Base-by-base conservation (phyloP, 139 green algal species). In the Asterochloris erici region DNA sequence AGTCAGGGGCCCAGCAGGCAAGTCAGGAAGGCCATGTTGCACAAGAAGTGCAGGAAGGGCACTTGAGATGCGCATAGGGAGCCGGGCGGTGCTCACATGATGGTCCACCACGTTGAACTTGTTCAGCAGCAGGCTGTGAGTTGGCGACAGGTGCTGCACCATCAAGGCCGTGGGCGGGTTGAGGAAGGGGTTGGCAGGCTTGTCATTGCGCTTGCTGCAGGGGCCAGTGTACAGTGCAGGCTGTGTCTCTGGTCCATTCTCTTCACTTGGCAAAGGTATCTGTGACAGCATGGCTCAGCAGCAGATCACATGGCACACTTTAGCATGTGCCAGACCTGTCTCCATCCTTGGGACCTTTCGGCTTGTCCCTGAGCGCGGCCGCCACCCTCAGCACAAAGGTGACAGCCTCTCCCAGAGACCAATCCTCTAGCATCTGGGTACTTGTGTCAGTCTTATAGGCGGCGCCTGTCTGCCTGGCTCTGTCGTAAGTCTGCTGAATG, bases 21-120 rank as follows among this genome's bases (percentile, higher is more conserved):
- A 6, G 38, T 2, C 6, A 54, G 38, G 38, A 2, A 2, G 38
- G 38, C 38, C 4, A 54, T 54, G 38, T 54, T 2, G 4, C 38
- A 54, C 38, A 54, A 6, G 38, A 54, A 54, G 38, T 54, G 38
- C 38, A 54, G 38, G 38, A 54, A 54, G 38, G 38, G 38, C 38
- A 2, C 6, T 6, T 54, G 38, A 54, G 38, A 54, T 54, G 38
- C 38, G 38, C 38, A 54, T 6, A 54, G 38, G 38, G 38, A 54
- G 38, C 38, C 38, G 6, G 38, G 38, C 38, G 38, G 38, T 54
- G 38, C 38, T 54, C 38, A 85, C 77, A 73, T 91, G 87, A 62
- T 86, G 73, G 12, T 85, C 77, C 68, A 96, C 92, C 10, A 97
- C 90, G 24, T 95, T 95, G 83, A 95, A 97, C 78, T 97, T 97